Conservation (phyloP, 331 rosid genomes). For the Quercus lobata region DNA sequence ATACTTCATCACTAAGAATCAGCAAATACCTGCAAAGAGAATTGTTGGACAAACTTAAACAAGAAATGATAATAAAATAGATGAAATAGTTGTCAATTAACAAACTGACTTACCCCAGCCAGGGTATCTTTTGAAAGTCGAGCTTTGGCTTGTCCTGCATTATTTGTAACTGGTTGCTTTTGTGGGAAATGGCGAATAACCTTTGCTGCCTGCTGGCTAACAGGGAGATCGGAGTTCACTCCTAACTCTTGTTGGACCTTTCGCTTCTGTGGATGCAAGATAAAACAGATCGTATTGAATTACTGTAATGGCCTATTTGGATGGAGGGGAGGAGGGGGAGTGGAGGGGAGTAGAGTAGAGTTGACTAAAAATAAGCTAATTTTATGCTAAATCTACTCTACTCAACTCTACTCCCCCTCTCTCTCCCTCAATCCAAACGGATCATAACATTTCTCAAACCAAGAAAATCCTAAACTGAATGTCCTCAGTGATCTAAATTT, state of each 20-base stretch:
- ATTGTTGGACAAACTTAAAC: slow-evolving; percentile 2
- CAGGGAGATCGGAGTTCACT: slow-evolving; percentile 11
- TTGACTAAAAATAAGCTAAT: too few species aligned
- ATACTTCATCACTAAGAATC: slow-evolving; percentile 28
- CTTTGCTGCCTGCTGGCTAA: slow-evolving; percentile 24
- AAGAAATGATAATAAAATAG: background rate
- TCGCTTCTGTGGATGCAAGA: slow-evolving; percentile 58
- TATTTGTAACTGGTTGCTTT: slow-evolving; percentile 49
- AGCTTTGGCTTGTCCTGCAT: slow-evolving; percentile 30
- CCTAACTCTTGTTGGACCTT: slow-evolving; percentile 43
- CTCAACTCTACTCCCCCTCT: too few species aligned
- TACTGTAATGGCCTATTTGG: background rate
- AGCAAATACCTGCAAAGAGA: slow-evolving; percentile 67
- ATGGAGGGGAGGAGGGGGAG: too few species aligned
- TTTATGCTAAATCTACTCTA: too few species aligned
- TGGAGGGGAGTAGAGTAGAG: too few species aligned
- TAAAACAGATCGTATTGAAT: background rate
- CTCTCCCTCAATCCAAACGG: too few species aligned
- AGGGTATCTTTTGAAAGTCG: slow-evolving; percentile 49
- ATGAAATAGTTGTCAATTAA: background rate
- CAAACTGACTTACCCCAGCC: slow-evolving; percentile 52
- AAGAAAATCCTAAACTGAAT: background rate
- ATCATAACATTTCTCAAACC: background rate
- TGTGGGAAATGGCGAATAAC: slow-evolving; percentile 65
- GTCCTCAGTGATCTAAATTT: slow-evolving; percentile 5